Percentiles rank a stretch among this genome's conserved stretches.
These are phyloP conservation scores for Coelastrella sp. DNA, from an alignment of 139 green algal species.

Conservation along the genomic window DNA sequence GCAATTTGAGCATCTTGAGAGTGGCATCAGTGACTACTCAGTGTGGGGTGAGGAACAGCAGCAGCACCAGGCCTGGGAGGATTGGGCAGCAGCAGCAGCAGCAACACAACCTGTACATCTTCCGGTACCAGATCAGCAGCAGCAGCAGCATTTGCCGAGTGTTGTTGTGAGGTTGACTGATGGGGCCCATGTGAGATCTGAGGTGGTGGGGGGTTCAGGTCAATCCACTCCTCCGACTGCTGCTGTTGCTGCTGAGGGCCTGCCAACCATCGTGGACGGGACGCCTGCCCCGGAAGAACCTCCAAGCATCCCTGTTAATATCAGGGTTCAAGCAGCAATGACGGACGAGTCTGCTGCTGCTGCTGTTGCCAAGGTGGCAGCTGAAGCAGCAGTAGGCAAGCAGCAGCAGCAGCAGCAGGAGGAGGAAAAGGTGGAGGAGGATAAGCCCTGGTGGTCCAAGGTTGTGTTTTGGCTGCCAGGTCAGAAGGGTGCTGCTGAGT, in stretches of 20 bases:
- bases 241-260: neutral
- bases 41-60: neutral
- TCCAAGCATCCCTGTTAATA: neutral
- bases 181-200: neutral
- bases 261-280: neutral
- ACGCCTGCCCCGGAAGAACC: neutral
- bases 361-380: neutral
- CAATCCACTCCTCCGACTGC: neutral
- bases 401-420: constrained; percentile 37
- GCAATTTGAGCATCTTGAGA: neutral
- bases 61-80: neutral
- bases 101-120: neutral
- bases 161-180: neutral
- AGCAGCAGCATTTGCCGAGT: constrained; percentile 18
- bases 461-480: constrained; percentile 18
- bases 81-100: neutral
- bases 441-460: neutral
- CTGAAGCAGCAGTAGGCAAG: neutral
- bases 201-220: neutral
- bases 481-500: constrained; percentile 15
- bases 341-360: constrained; percentile 1
- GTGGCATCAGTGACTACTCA: neutral
- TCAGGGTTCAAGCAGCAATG: neutral
- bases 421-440: neutral
- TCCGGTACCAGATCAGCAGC: neutral